A percentile compares a stretch with the other conserved stretches of the same genome.
Evolutionary conservation across 805 yeast species (phyloP).

Genomic region (Hanseniaspora taiwanica): DNA sequence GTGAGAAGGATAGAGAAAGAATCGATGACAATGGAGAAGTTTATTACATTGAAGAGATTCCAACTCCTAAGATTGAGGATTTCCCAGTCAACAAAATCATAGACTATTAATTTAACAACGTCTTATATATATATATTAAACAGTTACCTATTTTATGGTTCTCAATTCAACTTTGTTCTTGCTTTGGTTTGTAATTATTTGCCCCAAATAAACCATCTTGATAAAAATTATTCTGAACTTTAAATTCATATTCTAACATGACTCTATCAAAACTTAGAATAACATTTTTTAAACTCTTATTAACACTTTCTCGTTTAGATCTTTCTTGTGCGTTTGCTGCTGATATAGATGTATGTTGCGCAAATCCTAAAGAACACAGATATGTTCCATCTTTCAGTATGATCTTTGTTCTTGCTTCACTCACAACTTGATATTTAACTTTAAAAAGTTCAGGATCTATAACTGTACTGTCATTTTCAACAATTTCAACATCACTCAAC

Average conservation of each 20-base stretch:
- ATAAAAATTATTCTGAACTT: constrained; percentile 23
- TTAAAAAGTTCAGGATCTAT: not conserved
- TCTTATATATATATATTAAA: not conserved
- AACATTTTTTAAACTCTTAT: constrained; percentile 71
- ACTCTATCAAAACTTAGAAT: constrained; percentile 70
- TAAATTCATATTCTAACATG: constrained; percentile 23
- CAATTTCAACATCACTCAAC: constrained; percentile 9
- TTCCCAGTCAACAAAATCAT: constrained; percentile 31
- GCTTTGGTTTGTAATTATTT: constrained; percentile 5
- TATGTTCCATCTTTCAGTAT: constrained; percentile 70
- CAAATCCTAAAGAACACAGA: constrained; percentile 69
- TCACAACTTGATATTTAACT: constrained; percentile 14
- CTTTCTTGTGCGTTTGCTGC: constrained; percentile 67
- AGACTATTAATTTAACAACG: constrained; percentile 1
- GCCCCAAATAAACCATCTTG: constrained; percentile 21
- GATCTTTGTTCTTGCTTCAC: constrained; percentile 43
- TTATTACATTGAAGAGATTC: constrained; percentile 63
- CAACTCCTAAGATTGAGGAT: constrained; percentile 50
- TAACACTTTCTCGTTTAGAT: constrained; percentile 75
- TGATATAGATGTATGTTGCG: constrained; percentile 45
- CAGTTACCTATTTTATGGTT: constrained; percentile 2
- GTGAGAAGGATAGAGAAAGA: constrained; percentile 80
- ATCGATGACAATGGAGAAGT: constrained; percentile 79
- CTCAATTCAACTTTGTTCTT: not conserved
- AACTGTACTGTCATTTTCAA: constrained; percentile 1